Evolutionary conservation across 495 filamentous ascomycete species (phyloP), one percentile per base, ranked within the genome.

Genomic region (Beverwykella pulmonaria): DNA sequence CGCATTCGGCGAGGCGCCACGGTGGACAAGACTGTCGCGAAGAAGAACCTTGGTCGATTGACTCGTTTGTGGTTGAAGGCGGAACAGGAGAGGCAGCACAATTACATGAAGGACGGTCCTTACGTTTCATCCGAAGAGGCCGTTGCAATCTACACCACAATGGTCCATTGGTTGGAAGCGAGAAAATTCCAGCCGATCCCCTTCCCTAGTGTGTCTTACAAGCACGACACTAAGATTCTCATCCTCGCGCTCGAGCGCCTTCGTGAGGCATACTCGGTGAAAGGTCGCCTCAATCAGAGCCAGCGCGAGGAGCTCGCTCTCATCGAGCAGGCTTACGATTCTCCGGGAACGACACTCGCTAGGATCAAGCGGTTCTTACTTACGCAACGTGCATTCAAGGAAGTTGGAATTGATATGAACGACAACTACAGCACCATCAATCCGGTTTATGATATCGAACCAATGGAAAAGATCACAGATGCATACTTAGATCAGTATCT

Each of bases 341-440:
- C 92, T 61, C 95, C 95, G 0, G 95, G 95, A 49, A 98, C 95
- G 0, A 98, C 95, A 1, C 79, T 99, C 46, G 93, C 96, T 27
- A 83, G 95, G 66, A 99, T 99, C 79, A 99, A 99, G 82, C 90
- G 95, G 54, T 98, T 97, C 81, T 82, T 99, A 25, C 85, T 99
- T 53, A 99, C 95, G 0, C 93, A 97, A 75, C 86, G 95, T 73
- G 95, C 95, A 1, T 99, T 99, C 81, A 99, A 99, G 80, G 95
- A 99, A 77, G 95, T 99, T 39, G 93, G 94, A 49, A 98, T 99
- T 61, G 95, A 99, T 73, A 99, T 99, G 95, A 99, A 99, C 75
- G 95, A 99, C 79, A 99, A 99, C 72, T 99, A 99, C 76, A 96
- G 89, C 79, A 91, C 90, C 32, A 99, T 98, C 81, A 99, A 98